These are phyloP conservation scores for Clarireedia sp. DNA, from an alignment of 2,329 filamentous ascomycete species.

Conservation along the genomic window DNA sequence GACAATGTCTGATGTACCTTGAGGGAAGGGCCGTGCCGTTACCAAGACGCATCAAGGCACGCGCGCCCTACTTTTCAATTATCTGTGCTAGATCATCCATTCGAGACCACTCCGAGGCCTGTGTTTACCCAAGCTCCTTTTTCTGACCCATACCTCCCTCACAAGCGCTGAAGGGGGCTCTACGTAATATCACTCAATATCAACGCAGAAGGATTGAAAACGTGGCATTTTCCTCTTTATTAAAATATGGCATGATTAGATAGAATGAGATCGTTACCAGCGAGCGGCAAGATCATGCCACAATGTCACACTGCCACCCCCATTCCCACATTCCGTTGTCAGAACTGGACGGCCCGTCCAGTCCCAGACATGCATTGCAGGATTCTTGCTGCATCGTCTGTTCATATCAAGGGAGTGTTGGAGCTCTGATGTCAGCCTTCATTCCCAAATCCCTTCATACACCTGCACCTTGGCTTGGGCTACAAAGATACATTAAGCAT, in stretches of 20 bases:
- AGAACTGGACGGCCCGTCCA: constrained; percentile 9
- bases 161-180: neutral
- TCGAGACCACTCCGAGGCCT: no score
- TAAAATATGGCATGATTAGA: constrained; percentile 5
- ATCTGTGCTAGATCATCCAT: neutral
- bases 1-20: neutral
- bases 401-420: neutral
- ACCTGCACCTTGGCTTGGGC: neutral
- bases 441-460: neutral
- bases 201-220: constrained; percentile 2
- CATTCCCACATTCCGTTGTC: constrained; percentile 8
- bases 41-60: neutral
- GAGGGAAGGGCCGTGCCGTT: constrained; percentile 6
- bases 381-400: constrained; percentile 1
- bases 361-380: constrained; percentile 2
- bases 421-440: constrained; percentile 2
- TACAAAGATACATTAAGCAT: neutral
- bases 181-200: neutral
- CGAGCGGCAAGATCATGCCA: constrained; percentile 9
- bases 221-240: constrained; percentile 5
- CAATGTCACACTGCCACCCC: constrained; percentile 1
- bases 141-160: no score
- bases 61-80: constrained; percentile 1
- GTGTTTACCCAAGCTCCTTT: no score
- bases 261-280: constrained; percentile 8